Base-by-base conservation (phyloP, 768 basidiomycete species). In the Hericium alpestre region DNA sequence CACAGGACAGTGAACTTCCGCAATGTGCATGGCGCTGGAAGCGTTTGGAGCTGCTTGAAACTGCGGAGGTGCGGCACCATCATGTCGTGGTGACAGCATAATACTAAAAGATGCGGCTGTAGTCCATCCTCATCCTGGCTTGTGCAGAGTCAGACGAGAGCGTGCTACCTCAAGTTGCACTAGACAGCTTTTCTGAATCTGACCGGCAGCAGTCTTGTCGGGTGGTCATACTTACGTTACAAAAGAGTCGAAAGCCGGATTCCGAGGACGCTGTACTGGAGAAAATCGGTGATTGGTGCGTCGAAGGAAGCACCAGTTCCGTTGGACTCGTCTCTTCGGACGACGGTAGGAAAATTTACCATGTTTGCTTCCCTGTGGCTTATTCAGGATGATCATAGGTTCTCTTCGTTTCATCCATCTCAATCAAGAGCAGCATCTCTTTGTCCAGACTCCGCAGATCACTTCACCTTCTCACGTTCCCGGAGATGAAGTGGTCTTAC, bases 401-500 rank as follows among this genome's bases (percentile, higher is more conserved):
- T 65, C 67, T 7, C 62, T 72, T 13, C 65, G 67, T 2, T 67
- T 84, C 43, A 70, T 79, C 53, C 73, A 73, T 49, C 63, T 82
- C 50, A 70, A 72, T 22, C 65, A 70, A 7, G 67, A 73, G 38
- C 74, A 77, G 15, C 76, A 74, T 50, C 69, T 88, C 37, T 63
- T 78, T 23, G 64, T 72, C 11, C 77, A 74, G 23, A 62, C 54
- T 25, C 2, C 55, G 15, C 49, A 51, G 6, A 5, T 51, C 20
- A 25, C 15, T 3, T 20, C 49, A 27, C 27, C 49, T 51, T 16
- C 25, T 23, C 23, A 51, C 23, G 25, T 10, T 12, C 49, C 9
- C 15, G 20, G 11, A 9, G 20, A 25, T 23, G 49, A 51, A 25
- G 49, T 25, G 22, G 20, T 23, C n/a, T n/a, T 15, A 51, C 22